Conservation (phyloP, 805 yeast genomes). For the Starmera quercuum region DNA sequence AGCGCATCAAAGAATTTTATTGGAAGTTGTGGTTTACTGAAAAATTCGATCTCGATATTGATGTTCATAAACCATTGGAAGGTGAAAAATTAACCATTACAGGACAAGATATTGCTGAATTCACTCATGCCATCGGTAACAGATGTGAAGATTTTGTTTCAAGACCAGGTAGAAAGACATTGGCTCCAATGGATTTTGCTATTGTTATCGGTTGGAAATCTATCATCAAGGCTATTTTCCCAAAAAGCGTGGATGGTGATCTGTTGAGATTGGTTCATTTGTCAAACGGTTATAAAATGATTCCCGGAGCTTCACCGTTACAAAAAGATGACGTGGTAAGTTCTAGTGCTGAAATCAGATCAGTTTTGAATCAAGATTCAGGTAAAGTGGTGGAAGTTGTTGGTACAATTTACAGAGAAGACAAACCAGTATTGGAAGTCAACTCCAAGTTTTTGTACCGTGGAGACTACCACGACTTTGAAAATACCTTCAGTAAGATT, state of each 20-base stretch:
- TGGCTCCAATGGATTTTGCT: slow-evolving; percentile 99
- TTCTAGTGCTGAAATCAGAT: slow-evolving; percentile 75
- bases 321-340: slow-evolving; percentile 81
- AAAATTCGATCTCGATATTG: slow-evolving; percentile 56
- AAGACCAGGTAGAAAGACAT: slow-evolving; percentile 73
- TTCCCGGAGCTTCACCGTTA: slow-evolving; percentile 86
- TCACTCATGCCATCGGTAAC: slow-evolving; percentile 96
- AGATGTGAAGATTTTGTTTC: slow-evolving; percentile 92
- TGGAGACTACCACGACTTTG: slow-evolving; percentile 82
- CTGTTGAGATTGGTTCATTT: slow-evolving; percentile 88
- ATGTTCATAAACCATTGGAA: slow-evolving; percentile 60
- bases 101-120: slow-evolving; percentile 75
- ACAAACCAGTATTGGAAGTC: slow-evolving; percentile 83
- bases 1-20: slow-evolving; percentile 90
- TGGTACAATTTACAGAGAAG: slow-evolving; percentile 77
- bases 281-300: slow-evolving; percentile 90
- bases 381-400: slow-evolving; percentile 96
- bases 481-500: slow-evolving; percentile 85
- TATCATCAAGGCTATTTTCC: slow-evolving; percentile 97
- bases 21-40: slow-evolving; percentile 93
- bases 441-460: slow-evolving; percentile 94
- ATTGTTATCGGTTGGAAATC: slow-evolving; percentile 98
- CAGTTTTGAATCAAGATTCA: slow-evolving; percentile 83
- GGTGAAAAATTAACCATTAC: slow-evolving; percentile 66
- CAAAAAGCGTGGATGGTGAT: slow-evolving; percentile 93